Base-by-base conservation (phyloP, 2,329 filamentous ascomycete genomes). In the Lanzia echinophila region DNA sequence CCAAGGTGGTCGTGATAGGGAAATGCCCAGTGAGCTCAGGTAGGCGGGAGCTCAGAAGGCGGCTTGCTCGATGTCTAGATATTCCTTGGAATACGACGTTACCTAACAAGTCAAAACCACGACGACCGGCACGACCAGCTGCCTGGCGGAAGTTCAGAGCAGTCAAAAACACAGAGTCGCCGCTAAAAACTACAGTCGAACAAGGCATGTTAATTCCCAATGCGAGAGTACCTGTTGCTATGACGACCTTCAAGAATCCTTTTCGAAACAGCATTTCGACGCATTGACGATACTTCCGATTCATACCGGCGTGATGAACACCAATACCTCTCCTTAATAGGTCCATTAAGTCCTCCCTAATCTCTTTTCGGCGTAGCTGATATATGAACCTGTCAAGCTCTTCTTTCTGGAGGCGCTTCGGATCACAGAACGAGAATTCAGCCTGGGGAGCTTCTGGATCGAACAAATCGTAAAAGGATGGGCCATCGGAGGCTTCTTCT, bases 191-290 rank as follows among this genome's bases (percentile, higher is more conserved):
- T 0, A 90, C 86, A 1, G 87, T 92, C 67, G 88, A 88, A 67
- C 87, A 91, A 10, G 88, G 88, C 84, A 89, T 88, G 62, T 89
- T 92, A 72, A 92, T 86, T 72, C 88, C 88, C 5, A 91, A 72
- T 1, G 85, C 84, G 20, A 90, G 75, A 0, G 87, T 90, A 1
- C 86, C 87, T 1, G 87, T 91, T 0, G 87, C 87, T 24, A 91
- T 76, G 28, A 91, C 82, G 1, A 86, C 82, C 7, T 79, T 77
- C 39, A 91, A 69, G 63, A 80, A 90, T 0, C 86, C 85, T 65
- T 80, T 85, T 8, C 88, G 79, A 70, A 90, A 90, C 7, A 90
- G 70, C 56, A 88, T 86, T 64, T 90, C 87, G 1, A 88, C 84
- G 19, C 74, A 75, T 66, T 90, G 86, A 36, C 88, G 80, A 65